Evolutionary conservation across 345 rosid genomes (phyloP).

Genomic region (Noccaea bulbosa): DNA sequence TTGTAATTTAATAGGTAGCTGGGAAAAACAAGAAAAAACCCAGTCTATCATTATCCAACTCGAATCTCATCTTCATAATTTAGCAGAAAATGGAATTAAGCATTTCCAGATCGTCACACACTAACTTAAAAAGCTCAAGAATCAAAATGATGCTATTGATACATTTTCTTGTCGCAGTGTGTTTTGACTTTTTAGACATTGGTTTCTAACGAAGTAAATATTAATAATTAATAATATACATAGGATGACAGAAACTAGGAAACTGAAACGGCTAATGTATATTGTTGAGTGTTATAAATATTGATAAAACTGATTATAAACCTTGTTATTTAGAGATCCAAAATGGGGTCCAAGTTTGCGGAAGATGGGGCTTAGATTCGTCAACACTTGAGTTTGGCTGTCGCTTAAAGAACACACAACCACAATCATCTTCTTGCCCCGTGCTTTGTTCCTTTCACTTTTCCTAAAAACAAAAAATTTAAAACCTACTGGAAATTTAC

Average conservation of each 20-base stretch:
- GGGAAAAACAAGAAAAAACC: constrained; percentile 45
- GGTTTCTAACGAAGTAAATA: no score
- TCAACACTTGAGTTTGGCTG: constrained; percentile 37
- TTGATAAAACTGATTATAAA: background rate
- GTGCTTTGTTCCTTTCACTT: constrained; percentile 33
- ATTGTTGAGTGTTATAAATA: background rate
- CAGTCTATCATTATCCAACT: constrained; percentile 32
- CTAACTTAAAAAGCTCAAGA: no score
- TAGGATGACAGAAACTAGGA: background rate
- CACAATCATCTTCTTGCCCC: constrained; percentile 26
- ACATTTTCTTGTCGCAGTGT: background rate
- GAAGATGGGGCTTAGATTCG: constrained; percentile 33
- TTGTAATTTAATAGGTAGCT: constrained; percentile 37
- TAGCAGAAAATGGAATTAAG: background rate
- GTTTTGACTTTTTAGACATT: background rate
- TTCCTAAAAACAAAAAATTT: background rate
- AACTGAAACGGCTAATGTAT: background rate
- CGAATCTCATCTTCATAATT: constrained; percentile 9
- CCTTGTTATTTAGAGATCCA: background rate
- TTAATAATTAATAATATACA: no score
- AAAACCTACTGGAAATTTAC: background rate
- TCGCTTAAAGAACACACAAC: constrained; percentile 34
- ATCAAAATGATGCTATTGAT: background rate
- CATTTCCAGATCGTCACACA: background rate
- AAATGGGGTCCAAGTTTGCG: constrained; percentile 14